Percentiles rank a stretch among this genome's conserved stretches.
These are phyloP conservation scores for Monosporascus ibericus DNA, from an alignment of 2,329 filamentous ascomycete species.

Conservation along the genomic window DNA sequence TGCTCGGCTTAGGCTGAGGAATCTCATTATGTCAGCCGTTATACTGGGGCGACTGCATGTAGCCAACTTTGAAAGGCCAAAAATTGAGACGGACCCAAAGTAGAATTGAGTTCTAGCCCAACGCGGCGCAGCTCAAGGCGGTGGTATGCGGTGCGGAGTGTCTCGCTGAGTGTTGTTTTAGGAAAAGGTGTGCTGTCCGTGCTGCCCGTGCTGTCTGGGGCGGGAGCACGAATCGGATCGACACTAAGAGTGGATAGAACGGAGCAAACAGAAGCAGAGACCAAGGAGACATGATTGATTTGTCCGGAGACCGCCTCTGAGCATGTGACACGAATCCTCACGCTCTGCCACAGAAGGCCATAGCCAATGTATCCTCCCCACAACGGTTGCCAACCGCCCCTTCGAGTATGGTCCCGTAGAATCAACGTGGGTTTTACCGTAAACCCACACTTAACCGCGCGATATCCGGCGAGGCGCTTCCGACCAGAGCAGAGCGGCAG, in stretches of 20 bases:
- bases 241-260: background rate
- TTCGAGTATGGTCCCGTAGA: background rate
- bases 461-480: background rate
- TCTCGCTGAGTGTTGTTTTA: background rate
- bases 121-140: background rate
- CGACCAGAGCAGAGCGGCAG: background rate
- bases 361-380: background rate
- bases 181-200: background rate
- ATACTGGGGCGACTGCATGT: background rate
- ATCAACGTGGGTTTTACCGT: background rate
- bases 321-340: background rate
- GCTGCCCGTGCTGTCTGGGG: background rate
- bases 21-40: background rate
- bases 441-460: background rate
- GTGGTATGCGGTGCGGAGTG: background rate
- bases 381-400: background rate
- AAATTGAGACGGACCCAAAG: background rate
- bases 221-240: background rate
- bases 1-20: background rate
- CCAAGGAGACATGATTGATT: background rate
- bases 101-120: background rate
- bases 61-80: background rate
- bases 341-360: background rate
- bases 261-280: background rate
- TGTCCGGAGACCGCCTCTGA: background rate